A percentile compares a stretch with the other conserved stretches of the same genome.
Evolutionary conservation across 2,329 filamentous ascomycete genomes (phyloP).

Genomic region (Colletotrichum abscissum): DNA sequence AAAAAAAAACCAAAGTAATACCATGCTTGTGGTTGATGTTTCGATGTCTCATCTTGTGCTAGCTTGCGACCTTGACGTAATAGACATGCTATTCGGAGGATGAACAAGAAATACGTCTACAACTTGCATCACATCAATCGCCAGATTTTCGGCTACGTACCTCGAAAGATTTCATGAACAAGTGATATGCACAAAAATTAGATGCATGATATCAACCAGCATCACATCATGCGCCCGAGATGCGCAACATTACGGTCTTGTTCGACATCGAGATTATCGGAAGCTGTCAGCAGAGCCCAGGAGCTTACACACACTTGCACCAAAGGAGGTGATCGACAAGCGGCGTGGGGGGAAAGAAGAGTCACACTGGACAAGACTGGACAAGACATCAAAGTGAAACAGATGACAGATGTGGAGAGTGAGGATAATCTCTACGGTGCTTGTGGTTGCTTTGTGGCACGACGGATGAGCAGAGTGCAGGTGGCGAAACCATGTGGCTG

Average conservation of each 20-base stretch:
- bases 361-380: conserved; percentile 4
- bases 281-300: background rate
- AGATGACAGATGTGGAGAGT: conserved; percentile 31
- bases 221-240: conserved; percentile 15
- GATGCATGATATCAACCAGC: conserved; percentile 22
- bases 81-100: background rate
- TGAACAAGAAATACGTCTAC: background rate
- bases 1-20: background rate
- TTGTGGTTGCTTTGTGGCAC: conserved; percentile 16
- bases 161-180: background rate
- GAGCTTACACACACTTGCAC: too few relatives aligned
- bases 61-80: conserved; percentile 22
- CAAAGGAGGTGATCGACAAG: conserved; percentile 3
- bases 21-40: too few relatives aligned
- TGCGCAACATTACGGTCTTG: conserved; percentile 4
- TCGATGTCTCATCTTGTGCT: background rate
- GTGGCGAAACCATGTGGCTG: conserved; percentile 25
- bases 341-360: background rate
- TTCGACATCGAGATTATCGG: background rate
- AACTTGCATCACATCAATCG: background rate
- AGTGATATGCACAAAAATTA: background rate
- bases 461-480: background rate
- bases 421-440: conserved; percentile 19
- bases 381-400: conserved; percentile 24
- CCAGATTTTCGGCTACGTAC: background rate